Evolutionary conservation across 768 basidiomycete genomes (phyloP).

Genomic region (Lyophyllum semitale): DNA sequence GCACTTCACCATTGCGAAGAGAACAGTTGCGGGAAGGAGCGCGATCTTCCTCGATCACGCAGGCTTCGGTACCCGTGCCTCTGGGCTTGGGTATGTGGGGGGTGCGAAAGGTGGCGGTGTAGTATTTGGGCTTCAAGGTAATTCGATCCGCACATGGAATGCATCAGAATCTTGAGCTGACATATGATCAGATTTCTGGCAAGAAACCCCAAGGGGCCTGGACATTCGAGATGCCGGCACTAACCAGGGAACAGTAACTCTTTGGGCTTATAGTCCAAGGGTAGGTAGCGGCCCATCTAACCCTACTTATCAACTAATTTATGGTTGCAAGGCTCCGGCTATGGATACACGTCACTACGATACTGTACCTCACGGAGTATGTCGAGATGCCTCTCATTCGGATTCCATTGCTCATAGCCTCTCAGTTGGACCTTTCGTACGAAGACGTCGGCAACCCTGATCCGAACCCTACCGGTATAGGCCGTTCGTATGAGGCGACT

Average conservation of each 20-base stretch:
- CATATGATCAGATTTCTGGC: constrained; percentile 36
- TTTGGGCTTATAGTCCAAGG: constrained; percentile 41
- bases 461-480: constrained; percentile 36
- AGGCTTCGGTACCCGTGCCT: constrained; percentile 34
- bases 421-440: constrained; percentile 37
- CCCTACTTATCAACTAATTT: background rate
- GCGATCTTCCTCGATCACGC: constrained; percentile 30
- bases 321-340: constrained; percentile 24
- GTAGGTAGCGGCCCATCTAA: constrained; percentile 11
- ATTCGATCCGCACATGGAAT: background rate
- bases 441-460: constrained; percentile 41
- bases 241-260: constrained; percentile 27
- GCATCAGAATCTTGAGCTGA: background rate
- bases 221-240: constrained; percentile 35
- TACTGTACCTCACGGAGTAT: constrained; percentile 36
- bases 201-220: constrained; percentile 34
- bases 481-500: constrained; percentile 36
- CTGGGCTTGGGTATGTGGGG: constrained; percentile 38
- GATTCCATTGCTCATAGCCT: background rate
- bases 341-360: constrained; percentile 42
- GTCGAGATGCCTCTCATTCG: background rate
- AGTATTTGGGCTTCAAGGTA: constrained; percentile 35
- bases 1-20: constrained; percentile 31
- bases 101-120: constrained; percentile 36
- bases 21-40: constrained; percentile 28